These are phyloP conservation scores for Endocalyx cinctus DNA, from an alignment of 2,329 filamentous ascomycete species.

Conservation along the genomic window DNA sequence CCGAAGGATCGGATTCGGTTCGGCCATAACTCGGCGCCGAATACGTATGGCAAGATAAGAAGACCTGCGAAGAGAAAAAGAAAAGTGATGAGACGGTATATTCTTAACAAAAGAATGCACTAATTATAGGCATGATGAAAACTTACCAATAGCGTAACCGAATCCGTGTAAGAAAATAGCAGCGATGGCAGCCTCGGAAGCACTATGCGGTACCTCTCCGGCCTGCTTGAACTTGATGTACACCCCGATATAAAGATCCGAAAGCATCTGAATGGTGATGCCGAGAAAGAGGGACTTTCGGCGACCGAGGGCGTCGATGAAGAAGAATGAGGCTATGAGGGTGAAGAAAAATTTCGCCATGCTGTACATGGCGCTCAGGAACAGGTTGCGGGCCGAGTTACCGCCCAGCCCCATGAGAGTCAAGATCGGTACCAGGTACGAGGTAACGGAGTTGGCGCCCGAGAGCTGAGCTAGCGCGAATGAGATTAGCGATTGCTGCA, in stretches of 20 bases:
- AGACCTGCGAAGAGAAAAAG: slow-evolving; percentile 18
- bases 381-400: slow-evolving; percentile 27
- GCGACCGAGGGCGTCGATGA: slow-evolving; percentile 2
- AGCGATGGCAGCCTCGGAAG: slow-evolving; percentile 36
- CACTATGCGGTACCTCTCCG: slow-evolving; percentile 21
- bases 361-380: slow-evolving; percentile 31
- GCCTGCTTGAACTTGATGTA: slow-evolving; percentile 2
- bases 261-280: slow-evolving; percentile 1
- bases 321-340: slow-evolving; percentile 1
- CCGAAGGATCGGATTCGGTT: slow-evolving; percentile 41
- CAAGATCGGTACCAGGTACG: slow-evolving; percentile 39
- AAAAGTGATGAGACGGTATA: too few relatives aligned
- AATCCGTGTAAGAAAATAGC: slow-evolving; percentile 41
- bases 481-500: slow-evolving; percentile 32
- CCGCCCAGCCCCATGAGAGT: slow-evolving; percentile 29
- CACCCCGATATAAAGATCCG: slow-evolving; percentile 1
- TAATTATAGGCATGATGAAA: too few relatives aligned
- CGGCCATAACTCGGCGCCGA: slow-evolving; percentile 40
- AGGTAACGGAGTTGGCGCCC: slow-evolving; percentile 38
- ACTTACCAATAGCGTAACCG: slow-evolving; percentile 35
- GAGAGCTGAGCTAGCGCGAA: slow-evolving; percentile 39
- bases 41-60: slow-evolving; percentile 38
- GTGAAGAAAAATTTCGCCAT: slow-evolving; percentile 3
- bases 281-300: slow-evolving; percentile 1
- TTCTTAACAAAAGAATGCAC: too few relatives aligned